Evolutionary conservation across 2,329 filamentous ascomycete genomes (phyloP).

Genomic region (Trichophyton equinum): DNA sequence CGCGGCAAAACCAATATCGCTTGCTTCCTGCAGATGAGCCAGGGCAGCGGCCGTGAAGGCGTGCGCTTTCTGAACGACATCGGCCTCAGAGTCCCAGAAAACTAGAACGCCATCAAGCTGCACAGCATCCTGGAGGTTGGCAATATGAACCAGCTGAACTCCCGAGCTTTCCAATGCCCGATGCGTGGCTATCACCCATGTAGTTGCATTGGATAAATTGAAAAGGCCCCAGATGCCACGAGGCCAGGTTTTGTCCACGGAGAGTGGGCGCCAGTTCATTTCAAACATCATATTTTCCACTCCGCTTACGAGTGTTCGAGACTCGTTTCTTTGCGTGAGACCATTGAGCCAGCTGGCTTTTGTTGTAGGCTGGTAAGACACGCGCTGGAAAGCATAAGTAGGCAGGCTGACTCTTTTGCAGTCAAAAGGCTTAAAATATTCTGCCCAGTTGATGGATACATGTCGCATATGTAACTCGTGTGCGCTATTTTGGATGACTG

Average conservation of each 20-base stretch:
- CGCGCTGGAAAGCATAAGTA: conserved; percentile 2
- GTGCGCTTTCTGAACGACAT: conserved; percentile 1
- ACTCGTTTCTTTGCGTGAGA: neutral
- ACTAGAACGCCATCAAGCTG: neutral
- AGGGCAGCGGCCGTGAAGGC: neutral
- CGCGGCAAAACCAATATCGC: neutral
- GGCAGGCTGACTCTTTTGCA: neutral
- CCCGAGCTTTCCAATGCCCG: neutral
- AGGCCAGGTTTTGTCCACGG: neutral
- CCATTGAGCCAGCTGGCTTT: neutral
- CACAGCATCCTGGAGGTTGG: neutral
- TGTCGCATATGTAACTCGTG: neutral
- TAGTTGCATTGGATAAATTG: neutral
- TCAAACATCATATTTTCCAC: neutral
- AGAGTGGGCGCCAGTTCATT: neutral
- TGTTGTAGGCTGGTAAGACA: neutral
- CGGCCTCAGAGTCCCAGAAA: neutral
- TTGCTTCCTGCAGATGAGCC: neutral
- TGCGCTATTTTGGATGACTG: conserved; percentile 1
- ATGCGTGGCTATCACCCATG: neutral
- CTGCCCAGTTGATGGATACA: neutral
- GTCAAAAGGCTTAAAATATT: neutral
- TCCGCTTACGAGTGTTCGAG: neutral
- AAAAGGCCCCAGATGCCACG: neutral
- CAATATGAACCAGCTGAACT: neutral